Evolutionary conservation across 2,329 filamentous ascomycete genomes (phyloP).

Genomic region (Penicillium crustosum): DNA sequence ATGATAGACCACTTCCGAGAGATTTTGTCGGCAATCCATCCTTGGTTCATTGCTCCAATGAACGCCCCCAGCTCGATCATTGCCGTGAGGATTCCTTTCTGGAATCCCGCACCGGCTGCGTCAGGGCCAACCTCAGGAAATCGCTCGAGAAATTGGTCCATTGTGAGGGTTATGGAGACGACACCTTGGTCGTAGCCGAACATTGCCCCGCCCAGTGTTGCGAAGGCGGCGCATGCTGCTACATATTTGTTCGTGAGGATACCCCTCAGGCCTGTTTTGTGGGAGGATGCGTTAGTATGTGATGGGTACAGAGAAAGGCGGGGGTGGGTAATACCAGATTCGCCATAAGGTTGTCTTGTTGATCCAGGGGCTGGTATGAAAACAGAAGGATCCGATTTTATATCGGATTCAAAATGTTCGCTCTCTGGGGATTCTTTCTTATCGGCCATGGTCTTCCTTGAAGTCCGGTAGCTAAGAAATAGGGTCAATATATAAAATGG

Average conservation of each 20-base stretch:
- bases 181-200: constrained; percentile 51
- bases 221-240: constrained; percentile 50
- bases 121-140: constrained; percentile 46
- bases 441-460: background rate
- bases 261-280: constrained; percentile 40
- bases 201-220: constrained; percentile 49
- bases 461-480: too few species aligned
- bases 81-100: constrained; percentile 49
- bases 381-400: background rate
- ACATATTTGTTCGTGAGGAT: constrained; percentile 51
- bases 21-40: constrained; percentile 53
- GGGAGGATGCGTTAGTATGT: background rate
- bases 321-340: background rate
- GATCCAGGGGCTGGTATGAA: background rate
- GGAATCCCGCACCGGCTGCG: constrained; percentile 38
- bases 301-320: background rate
- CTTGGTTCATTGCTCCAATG: constrained; percentile 45
- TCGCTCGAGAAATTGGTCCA: constrained; percentile 50
- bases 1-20: constrained; percentile 54
- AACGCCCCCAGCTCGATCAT: constrained; percentile 56
- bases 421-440: background rate
- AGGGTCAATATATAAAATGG: background rate
- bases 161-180: constrained; percentile 49
- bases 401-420: constrained; percentile 2
- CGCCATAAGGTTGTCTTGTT: constrained; percentile 2